These are phyloP conservation scores for Nothomitra cinnamomea DNA, from an alignment of 2,329 filamentous ascomycete genomes.

Conservation along the genomic window DNA sequence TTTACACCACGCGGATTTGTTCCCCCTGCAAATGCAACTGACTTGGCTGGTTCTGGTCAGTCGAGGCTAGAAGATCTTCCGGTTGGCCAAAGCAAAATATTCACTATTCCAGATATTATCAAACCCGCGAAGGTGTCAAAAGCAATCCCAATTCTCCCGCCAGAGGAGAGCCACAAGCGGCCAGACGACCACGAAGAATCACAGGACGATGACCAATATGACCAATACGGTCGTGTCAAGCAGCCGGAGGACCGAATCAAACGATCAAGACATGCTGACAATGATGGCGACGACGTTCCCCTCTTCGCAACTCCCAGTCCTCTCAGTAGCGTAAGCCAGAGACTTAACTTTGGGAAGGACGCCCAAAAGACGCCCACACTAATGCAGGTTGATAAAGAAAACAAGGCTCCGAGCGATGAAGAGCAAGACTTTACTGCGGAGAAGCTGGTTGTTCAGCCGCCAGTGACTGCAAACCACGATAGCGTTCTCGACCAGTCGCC, in stretches of 20 bases:
- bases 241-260: constrained; percentile 56
- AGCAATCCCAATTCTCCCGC: constrained; percentile 56
- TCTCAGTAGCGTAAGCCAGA: constrained; percentile 19
- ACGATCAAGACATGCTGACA: constrained; percentile 47
- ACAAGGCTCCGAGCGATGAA: constrained; percentile 22
- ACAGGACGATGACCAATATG: constrained; percentile 38
- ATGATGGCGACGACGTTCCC: constrained; percentile 55
- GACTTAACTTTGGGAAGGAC: constrained; percentile 8
- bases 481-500: constrained; percentile 29
- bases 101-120: constrained; percentile 52
- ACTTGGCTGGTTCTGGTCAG: not conserved
- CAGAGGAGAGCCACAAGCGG: constrained; percentile 29
- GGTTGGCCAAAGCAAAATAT: constrained; percentile 17
- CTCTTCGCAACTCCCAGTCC: constrained; percentile 45
- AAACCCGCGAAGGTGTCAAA: constrained; percentile 59
- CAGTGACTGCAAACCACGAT: not conserved
- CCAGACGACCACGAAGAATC: constrained; percentile 20
- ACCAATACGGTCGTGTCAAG: constrained; percentile 43
- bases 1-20: not conserved
- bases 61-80: not conserved
- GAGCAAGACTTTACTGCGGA: constrained; percentile 13
- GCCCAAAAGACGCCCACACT: not conserved
- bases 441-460: not conserved
- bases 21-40: not conserved
- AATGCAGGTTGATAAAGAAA: constrained; percentile 22